Base-by-base conservation (phyloP, 2,329 filamentous ascomycete genomes). In the Ceratocystis smalleyi region DNA sequence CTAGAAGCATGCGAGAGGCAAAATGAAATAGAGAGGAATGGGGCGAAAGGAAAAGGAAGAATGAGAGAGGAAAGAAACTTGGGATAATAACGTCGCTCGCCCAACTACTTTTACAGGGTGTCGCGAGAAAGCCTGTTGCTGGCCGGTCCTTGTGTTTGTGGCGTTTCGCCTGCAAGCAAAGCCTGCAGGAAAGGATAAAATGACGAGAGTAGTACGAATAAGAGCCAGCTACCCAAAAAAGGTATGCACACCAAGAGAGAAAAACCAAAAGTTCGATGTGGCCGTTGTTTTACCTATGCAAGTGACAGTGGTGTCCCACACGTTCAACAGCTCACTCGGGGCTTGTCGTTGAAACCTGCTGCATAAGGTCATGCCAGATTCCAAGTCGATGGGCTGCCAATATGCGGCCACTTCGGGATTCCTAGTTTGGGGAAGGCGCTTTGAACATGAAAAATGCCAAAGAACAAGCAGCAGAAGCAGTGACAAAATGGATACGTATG, bases 351-450 rank as follows among this genome's bases (percentile, higher is more conserved):
- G 54, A 57, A 57, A 57, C 54, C n/a, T 17, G 54, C 24, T 57
- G 54, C 54, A 57, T 30, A 57, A 40, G 54, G 54, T 57, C 54
- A 57, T 57, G 54, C 54, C 54, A 57, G 54, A 57, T 57, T 40
- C 54, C 24, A 57, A 30, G 54, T 57, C 54, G 54, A 57, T 57
- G 17, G 35, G 54, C 54, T 57, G 54, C 54, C 30, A 57, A 24
- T 32, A 57, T 57, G 54, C 54, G 54, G 54, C 54, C 54, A 57
- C 54, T 57, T 57, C 27, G 54, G 54, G 54, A 57, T 57, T 57
- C 54, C 54, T 57, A 24, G 30, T 57, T 57, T 7, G 54, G 54
- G 32, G 17, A 51, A 12, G 35, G 22, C 54, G 54, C 54, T 57
- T 57, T 57, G 54, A 57, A 57, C 54, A 57, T 40, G 8, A 15